phyloP scores from a whole-genome alignment of 495 filamentous ascomycete genomes.

The Neurospora sp. region DNA sequence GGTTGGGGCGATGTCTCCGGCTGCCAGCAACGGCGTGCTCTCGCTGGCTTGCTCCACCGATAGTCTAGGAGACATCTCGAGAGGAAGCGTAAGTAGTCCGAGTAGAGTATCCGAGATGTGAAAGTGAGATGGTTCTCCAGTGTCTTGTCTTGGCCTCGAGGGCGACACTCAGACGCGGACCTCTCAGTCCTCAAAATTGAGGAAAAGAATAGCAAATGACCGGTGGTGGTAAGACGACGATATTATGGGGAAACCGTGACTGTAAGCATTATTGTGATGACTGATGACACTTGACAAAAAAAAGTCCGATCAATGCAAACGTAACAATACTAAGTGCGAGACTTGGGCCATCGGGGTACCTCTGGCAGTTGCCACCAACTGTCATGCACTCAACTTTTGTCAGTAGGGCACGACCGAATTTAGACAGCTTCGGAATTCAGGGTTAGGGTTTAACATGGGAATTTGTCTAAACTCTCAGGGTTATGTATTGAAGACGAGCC shows the following conservation, averaged over 20 bases:
- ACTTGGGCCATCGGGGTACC: too few species aligned
- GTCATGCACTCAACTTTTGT: too few species aligned
- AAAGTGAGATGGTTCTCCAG: not conserved
- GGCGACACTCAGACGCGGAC: not conserved
- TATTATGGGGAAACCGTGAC: not conserved
- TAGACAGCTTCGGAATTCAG: not conserved
- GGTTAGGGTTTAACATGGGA: not conserved
- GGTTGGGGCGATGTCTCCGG: constrained; percentile 6
- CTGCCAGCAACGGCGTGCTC: constrained; percentile 26
- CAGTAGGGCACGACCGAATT: too few species aligned
- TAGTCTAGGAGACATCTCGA: not conserved
- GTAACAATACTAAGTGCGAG: not conserved
- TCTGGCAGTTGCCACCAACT: too few species aligned
- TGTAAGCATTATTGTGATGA: not conserved
- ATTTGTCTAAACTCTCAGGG: not conserved
- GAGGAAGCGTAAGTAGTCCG: not conserved
- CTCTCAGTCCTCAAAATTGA: not conserved
- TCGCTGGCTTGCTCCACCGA: constrained; percentile 14
- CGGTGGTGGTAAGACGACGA: not conserved
- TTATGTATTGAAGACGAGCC: not conserved
- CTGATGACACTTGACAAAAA: not conserved
- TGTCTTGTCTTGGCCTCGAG: not conserved
- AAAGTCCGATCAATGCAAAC: not conserved
- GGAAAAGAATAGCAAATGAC: not conserved
- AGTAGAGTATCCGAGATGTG: not conserved